Base-by-base conservation (phyloP, 805 yeast genomes). In the Blastobotrys parvus region DNA sequence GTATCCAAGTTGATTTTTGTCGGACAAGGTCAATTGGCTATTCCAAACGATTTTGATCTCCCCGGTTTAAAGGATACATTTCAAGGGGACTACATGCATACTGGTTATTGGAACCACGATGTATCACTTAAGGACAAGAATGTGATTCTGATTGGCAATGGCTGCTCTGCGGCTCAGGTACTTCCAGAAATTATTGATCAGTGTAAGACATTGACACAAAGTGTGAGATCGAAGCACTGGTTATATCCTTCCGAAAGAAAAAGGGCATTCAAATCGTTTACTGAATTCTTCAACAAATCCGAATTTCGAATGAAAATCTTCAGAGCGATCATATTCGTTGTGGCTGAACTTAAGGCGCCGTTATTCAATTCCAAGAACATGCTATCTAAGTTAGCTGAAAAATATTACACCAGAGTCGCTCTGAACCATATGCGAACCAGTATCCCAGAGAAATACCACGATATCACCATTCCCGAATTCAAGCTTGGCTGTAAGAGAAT, bases 91-190 rank as follows among this genome's bases (percentile, higher is more conserved):
- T 42, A 35, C 17, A 19, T 38, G 22, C 53, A 49, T 40, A 38
- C 52, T 3, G 53, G 50, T n/a, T 29, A 41, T 5, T 49, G 53
- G 53, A 43, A 46, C 18, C 47, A 45, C 17, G 37, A 45, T 3
- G 44, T 39, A 2, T 41, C 35, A 8, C 32, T 45, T 17, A 27
- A 21, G 11, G 41, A 43, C 40, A 49, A 49, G 27, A 33, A 48
- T 21, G 45, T 40, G 3, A 39, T 45, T 16, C 44, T 45, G 2
- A 16, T 45, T 2, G 49, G 49, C 8, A 45, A 45, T 22, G 49
- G 49, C 8, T 45, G 49, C 19, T 44, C 49, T 3, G 49, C 49
- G 8, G 31, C 43, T n/a, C 49, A 45, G 39, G 39, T 45, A 3
- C 39, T 45, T 1, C 44, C 49, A 0, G 44, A 37, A 11, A 45